Percentiles rank a stretch among this genome's conserved stretches.
Conservation (phyloP, 768 basidiomycete genomes). For the Calocybe indica region DNA sequence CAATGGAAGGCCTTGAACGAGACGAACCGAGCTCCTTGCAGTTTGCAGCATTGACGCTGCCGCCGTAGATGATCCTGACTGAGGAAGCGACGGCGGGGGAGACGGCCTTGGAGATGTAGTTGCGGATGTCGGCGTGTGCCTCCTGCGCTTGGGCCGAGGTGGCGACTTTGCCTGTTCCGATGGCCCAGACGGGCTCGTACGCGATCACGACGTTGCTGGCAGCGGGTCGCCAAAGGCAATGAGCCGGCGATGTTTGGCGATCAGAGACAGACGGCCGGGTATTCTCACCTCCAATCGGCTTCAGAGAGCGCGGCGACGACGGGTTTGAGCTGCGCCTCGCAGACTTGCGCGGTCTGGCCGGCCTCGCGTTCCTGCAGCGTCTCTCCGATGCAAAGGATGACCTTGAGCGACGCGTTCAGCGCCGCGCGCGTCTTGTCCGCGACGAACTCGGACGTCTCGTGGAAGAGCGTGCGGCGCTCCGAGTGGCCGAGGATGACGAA, state of each 20-base stretch:
- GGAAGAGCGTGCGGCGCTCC: conserved; percentile 90
- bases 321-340: conserved; percentile 76
- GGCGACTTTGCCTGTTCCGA: conserved; percentile 96
- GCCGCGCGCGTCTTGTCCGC: conserved; percentile 86
- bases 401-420: conserved; percentile 65
- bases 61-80: conserved; percentile 92
- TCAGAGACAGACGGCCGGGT: neutral
- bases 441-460: conserved; percentile 78
- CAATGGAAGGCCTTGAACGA: neutral
- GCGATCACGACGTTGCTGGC: conserved; percentile 86
- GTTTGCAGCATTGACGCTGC: conserved; percentile 88
- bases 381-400: conserved; percentile 97
- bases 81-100: conserved; percentile 62
- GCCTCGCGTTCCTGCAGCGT: conserved; percentile 84
- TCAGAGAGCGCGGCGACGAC: conserved; percentile 58
- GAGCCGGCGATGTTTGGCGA: neutral
- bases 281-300: conserved; percentile 73
- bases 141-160: conserved; percentile 91
- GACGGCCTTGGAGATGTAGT: conserved; percentile 61
- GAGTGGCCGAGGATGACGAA: conserved; percentile 98
- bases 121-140: conserved; percentile 78
- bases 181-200: conserved; percentile 98
- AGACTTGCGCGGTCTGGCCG: conserved; percentile 70
- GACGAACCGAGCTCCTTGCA: conserved; percentile 78
- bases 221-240: neutral